A percentile compares a stretch with the other conserved stretches of the same genome.
Evolutionary conservation across 139 green algal species (phyloP).

Genomic region (Chlamydomonas sp.): DNA sequence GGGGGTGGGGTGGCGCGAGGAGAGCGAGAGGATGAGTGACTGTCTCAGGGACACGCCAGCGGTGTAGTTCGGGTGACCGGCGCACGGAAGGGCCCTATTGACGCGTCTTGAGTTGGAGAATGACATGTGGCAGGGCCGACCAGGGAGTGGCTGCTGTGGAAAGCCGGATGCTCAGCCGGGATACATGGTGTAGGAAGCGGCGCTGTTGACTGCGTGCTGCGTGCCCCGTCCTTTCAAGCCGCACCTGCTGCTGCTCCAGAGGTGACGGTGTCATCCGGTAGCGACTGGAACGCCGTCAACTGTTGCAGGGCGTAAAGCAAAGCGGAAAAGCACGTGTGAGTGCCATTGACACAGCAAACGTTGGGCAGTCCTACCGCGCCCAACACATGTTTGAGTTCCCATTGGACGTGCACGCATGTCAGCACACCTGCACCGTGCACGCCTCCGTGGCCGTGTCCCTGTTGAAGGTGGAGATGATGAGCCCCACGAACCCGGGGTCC

Average conservation of each 20-base stretch:
- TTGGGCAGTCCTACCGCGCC: neutral
- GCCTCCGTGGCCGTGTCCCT: conserved; percentile 24
- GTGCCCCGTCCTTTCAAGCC: too few species aligned
- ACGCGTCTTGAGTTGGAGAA: too few species aligned
- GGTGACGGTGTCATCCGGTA: neutral
- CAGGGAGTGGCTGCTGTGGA: too few species aligned
- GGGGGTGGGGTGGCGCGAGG: too few species aligned
- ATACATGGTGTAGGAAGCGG: neutral
- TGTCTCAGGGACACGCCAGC: neutral
- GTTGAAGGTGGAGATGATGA: conserved; percentile 90
- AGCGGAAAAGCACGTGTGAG: neutral
- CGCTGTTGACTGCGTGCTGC: neutral
- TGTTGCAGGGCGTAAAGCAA: neutral
- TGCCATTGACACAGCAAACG: neutral
- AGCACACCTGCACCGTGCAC: neutral
- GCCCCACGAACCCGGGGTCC: conserved; percentile 79
- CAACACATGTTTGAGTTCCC: neutral
- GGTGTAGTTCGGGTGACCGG: neutral
- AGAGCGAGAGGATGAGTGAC: neutral
- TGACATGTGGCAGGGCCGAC: too few species aligned
- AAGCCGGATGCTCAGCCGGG: neutral
- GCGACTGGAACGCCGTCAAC: conserved; percentile 37
- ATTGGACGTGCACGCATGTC: neutral
- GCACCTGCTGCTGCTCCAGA: neutral
- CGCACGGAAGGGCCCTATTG: too few species aligned